A percentile compares a stretch with the other conserved stretches of the same genome.
Conservation (phyloP, 768 basidiomycete species). For the Mrakia blollopis region DNA sequence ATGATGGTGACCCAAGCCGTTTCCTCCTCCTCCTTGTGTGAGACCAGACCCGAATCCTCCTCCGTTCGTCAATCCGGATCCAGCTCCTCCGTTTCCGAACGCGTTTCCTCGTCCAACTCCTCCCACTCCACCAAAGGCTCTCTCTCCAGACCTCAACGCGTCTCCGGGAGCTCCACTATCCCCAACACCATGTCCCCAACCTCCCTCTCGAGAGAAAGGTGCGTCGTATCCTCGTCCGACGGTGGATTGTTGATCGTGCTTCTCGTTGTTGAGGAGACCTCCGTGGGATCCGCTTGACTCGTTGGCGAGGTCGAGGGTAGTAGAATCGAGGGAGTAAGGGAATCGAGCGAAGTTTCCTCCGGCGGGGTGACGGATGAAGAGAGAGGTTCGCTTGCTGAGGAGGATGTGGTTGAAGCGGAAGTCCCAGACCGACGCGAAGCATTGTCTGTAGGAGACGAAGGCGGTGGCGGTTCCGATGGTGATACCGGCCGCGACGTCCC, state of each 20-base stretch:
- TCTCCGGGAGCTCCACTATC: constrained; percentile 20
- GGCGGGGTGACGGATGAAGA: constrained; percentile 11
- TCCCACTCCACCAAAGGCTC: not conserved
- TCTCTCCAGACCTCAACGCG: not conserved
- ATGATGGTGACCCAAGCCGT: too few relatives aligned
- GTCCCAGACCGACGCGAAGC: constrained; percentile 56
- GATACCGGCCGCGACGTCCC: constrained; percentile 56
- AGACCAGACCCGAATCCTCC: too few relatives aligned
- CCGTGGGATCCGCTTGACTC: not conserved
- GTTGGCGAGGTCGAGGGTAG: not conserved
- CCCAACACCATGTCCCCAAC: constrained; percentile 13
- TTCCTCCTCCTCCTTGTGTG: too few relatives aligned
- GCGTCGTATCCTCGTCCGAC: not conserved
- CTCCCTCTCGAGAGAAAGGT: constrained; percentile 22
- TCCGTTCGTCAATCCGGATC: too few relatives aligned
- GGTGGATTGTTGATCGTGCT: not conserved
- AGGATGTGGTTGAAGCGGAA: constrained; percentile 59
- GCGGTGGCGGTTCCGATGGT: constrained; percentile 39
- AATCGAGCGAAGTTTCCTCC: not conserved
- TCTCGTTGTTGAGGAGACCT: not conserved
- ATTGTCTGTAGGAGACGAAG: constrained; percentile 52
- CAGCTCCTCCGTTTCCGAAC: too few relatives aligned
- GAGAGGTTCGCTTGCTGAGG: constrained; percentile 45
- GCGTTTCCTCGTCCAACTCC: not conserved
- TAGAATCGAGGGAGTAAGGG: constrained; percentile 11